These are phyloP conservation scores for Aspergillus caelatus DNA, from an alignment of 2,329 filamentous ascomycete species.

Conservation along the genomic window DNA sequence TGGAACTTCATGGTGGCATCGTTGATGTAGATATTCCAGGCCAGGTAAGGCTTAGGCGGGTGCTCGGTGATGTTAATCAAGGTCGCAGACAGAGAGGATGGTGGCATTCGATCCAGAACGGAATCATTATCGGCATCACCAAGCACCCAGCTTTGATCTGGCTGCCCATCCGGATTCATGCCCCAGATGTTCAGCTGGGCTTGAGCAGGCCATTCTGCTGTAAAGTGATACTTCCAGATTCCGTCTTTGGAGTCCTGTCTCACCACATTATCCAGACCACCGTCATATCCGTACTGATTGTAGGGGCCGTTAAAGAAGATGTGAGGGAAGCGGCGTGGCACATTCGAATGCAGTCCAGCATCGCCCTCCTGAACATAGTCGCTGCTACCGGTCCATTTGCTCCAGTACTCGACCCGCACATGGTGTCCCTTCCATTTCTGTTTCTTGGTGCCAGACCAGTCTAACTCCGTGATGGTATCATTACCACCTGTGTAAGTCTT, in stretches of 20 bases:
- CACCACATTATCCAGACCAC: constrained; percentile 60
- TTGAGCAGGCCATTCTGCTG: constrained; percentile 65
- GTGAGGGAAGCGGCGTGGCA: constrained; percentile 61
- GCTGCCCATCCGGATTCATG: constrained; percentile 64
- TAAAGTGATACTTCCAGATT: constrained; percentile 63
- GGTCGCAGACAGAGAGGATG: constrained; percentile 57
- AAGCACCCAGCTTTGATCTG: constrained; percentile 61
- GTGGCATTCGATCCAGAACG: constrained; percentile 65
- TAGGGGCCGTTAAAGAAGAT: constrained; percentile 64
- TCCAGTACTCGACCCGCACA: constrained; percentile 67
- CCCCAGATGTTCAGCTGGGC: constrained; percentile 70
- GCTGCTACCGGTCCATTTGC: constrained; percentile 61
- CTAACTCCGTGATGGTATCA: constrained; percentile 50
- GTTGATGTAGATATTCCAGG: constrained; percentile 59
- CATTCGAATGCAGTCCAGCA: constrained; percentile 36
- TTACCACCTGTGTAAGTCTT: constrained; percentile 56
- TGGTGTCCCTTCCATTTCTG: constrained; percentile 66
- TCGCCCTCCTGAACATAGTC: constrained; percentile 65
- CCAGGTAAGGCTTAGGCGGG: constrained; percentile 58
- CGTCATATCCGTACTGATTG: constrained; percentile 67
- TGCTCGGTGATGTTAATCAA: constrained; percentile 62
- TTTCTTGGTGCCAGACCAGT: constrained; percentile 61
- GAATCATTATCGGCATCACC: constrained; percentile 65
- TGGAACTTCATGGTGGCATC: constrained; percentile 60
- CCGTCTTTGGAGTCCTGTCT: constrained; percentile 50